Conservation (phyloP, 352 stramenopile species). For the Pythium apleroticum region DNA sequence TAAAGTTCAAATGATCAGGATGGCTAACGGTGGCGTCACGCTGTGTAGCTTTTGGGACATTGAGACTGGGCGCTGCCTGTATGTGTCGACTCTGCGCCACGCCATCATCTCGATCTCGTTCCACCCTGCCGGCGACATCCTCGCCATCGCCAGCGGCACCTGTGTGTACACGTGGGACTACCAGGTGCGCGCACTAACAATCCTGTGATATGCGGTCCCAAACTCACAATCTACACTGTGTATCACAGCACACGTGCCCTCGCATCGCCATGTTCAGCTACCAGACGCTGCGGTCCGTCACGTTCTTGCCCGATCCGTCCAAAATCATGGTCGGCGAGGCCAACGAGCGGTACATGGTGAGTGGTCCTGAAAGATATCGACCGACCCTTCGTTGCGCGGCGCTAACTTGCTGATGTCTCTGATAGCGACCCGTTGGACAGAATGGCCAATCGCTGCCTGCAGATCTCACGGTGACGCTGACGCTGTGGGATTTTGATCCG, state of each 20-base stretch:
- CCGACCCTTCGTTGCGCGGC: background rate
- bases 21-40: background rate
- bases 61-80: conserved; percentile 89
- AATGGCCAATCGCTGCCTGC: conserved; percentile 69
- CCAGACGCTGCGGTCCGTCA: conserved; percentile 91
- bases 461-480: conserved; percentile 92
- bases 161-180: conserved; percentile 97
- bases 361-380: conserved; percentile 2
- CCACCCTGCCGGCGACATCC: conserved; percentile 92
- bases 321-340: conserved; percentile 95
- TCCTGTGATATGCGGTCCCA: no score
- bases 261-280: conserved; percentile 90
- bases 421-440: conserved; percentile 56
- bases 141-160: conserved; percentile 94
- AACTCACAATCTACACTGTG: background rate
- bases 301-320: conserved; percentile 89
- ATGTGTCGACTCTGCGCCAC: conserved; percentile 91
- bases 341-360: conserved; percentile 88
- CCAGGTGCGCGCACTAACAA: conserved; percentile 49
- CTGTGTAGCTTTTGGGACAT: conserved; percentile 83
- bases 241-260: conserved; percentile 63
- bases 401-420: conserved; percentile 5
- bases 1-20: no score
- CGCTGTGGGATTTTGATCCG: conserved; percentile 94
- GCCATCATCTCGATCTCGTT: conserved; percentile 98